Evolutionary conservation across 352 stramenopile species (phyloP).

Genomic region (Phytopythium montanum): DNA sequence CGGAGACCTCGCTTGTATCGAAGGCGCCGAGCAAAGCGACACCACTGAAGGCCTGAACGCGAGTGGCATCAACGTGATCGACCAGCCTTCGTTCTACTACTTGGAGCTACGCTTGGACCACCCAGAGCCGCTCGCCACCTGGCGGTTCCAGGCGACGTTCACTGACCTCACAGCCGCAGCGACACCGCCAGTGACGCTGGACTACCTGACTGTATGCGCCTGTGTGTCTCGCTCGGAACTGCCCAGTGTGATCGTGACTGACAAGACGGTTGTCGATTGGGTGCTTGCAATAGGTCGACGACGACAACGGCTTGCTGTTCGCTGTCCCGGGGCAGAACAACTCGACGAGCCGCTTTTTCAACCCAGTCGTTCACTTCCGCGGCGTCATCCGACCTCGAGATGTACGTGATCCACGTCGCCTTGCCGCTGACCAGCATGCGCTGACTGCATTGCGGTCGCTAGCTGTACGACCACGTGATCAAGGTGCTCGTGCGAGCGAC

Average conservation of each 20-base stretch:
- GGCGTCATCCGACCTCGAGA: conserved; percentile 35
- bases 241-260: background rate
- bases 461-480: conserved; percentile 54
- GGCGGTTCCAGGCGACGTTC: conserved; percentile 46
- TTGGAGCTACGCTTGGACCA: conserved; percentile 49
- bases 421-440: background rate
- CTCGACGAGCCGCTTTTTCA: conserved; percentile 23
- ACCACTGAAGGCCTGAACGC: background rate
- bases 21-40: background rate
- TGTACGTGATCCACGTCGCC: conserved; percentile 19
- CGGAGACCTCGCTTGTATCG: background rate
- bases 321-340: conserved; percentile 2
- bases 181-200: conserved; percentile 25
- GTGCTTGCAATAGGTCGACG: conserved; percentile 24
- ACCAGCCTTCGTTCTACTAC: conserved; percentile 45
- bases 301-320: conserved; percentile 46
- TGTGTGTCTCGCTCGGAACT: background rate
- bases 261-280: background rate
- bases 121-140: conserved; percentile 26
- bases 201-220: conserved; percentile 32
- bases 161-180: conserved; percentile 30
- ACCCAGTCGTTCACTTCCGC: conserved; percentile 39
- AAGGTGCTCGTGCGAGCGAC: conserved; percentile 41
- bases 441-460: background rate
- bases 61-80: conserved; percentile 9